Conservation (phyloP, 2,329 filamentous ascomycete species). For the Alternaria incomplexa region DNA sequence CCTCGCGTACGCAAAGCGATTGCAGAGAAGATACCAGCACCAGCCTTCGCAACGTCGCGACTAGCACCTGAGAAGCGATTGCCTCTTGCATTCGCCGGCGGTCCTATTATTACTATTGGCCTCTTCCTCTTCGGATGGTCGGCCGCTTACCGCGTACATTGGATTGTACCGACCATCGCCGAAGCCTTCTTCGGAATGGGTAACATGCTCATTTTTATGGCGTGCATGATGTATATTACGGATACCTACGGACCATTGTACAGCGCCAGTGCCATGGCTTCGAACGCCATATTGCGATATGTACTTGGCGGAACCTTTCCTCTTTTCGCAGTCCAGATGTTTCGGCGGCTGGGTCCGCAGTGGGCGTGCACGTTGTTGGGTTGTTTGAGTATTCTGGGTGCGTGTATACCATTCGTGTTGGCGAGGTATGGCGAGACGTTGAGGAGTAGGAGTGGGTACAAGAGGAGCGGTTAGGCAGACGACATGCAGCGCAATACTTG, state of each 20-base stretch:
- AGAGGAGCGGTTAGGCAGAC: background rate
- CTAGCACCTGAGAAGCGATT: constrained; percentile 42
- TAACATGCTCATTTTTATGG: constrained; percentile 12
- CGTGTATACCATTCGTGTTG: constrained; percentile 19
- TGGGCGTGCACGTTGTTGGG: constrained; percentile 19
- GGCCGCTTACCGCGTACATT: constrained; percentile 43
- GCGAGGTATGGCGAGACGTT: constrained; percentile 17
- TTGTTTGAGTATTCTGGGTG: constrained; percentile 10
- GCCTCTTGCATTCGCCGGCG: constrained; percentile 44
- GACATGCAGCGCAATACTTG: no score
- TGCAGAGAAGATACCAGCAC: background rate
- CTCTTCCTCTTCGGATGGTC: constrained; percentile 53
- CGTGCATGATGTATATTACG: constrained; percentile 15
- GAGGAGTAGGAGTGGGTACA: constrained; percentile 19
- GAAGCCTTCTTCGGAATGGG: constrained; percentile 17
- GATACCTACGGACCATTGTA: constrained; percentile 58
- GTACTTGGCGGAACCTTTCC: constrained; percentile 64
- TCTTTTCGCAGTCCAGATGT: constrained; percentile 63
- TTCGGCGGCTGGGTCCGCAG: constrained; percentile 6
- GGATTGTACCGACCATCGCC: constrained; percentile 47
- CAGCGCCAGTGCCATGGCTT: constrained; percentile 65
- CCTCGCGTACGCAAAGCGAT: constrained; percentile 2
- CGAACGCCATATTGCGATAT: constrained; percentile 66
- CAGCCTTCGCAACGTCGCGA: constrained; percentile 14
- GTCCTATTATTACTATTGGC: constrained; percentile 37